Base-by-base conservation (phyloP, 257 asterid species). In the Linderniella brevidens region DNA sequence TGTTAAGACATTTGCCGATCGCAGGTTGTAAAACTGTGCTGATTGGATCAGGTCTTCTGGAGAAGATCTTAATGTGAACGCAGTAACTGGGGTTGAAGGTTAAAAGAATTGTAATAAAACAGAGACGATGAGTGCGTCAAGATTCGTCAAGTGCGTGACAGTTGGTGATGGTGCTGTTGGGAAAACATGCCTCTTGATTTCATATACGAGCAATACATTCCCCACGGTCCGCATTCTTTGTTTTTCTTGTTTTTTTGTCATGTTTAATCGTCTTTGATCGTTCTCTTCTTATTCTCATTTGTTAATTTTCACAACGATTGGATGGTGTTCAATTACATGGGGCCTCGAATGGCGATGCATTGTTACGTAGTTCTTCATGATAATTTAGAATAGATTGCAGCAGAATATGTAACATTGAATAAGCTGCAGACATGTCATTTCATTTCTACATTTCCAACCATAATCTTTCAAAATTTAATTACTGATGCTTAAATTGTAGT, bases 201-300 rank as follows among this genome's bases (percentile, higher is more conserved):
- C 71, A 32, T 65, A 65, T 56, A 65, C 71, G 46, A 65, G 71
- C 63, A 65, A 65, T 63, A 76, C 84, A 56, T 84, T 84, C 57
- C 95, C 95, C 58, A 84, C 95, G 84, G 95, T 84, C 48, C 43
- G 60, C 51, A 49, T 49, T 46, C 41, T 54, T 25, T n/a, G n/a
- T n/a, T 25, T 2, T 1, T 4, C 18, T 48, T 18, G 32, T 40
- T 44, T 56, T 41, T 12, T 8, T 5, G 0, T 36, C 43, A n/a
- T 38, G 43, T 38, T 38, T 38, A 2, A 11, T 38, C 3, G 43
- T 38, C 13, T 38, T 9, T 9, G 12, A 9, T 38, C n/a, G n/a
- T n/a, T n/a, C n/a, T n/a, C n/a, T n/a, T n/a, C n/a, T n/a, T n/a
- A n/a, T n/a, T n/a, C n/a, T n/a, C n/a, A n/a, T n/a, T n/a, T n/a